These are phyloP conservation scores for Beauveria varroae DNA, from an alignment of 2,329 filamentous ascomycete species.

Conservation along the genomic window DNA sequence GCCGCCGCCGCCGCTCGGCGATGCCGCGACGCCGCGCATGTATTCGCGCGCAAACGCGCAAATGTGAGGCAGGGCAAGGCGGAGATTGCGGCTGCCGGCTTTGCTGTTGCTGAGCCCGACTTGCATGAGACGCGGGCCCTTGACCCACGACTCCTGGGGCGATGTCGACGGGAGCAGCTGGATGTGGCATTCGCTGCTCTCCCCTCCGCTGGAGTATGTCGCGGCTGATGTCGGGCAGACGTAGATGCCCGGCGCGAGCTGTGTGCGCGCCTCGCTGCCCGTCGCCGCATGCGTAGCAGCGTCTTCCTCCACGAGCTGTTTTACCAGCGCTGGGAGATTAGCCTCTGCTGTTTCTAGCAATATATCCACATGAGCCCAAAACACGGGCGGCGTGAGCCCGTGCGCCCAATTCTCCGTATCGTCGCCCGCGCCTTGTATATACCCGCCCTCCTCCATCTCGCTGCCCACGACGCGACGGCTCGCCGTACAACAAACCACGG, in stretches of 20 bases:
- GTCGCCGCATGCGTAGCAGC: slow-evolving; percentile 10
- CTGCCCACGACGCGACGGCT: slow-evolving; percentile 63
- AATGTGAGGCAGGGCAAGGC: slow-evolving; percentile 59
- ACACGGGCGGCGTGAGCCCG: slow-evolving; percentile 68
- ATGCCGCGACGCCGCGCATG: slow-evolving; percentile 18
- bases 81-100: slow-evolving; percentile 74
- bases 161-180: slow-evolving; percentile 36
- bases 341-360: slow-evolving; percentile 60
- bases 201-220: not conserved
- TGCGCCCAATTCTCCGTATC: slow-evolving; percentile 90
- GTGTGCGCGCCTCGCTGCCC: slow-evolving; percentile 14
- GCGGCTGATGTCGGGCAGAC: slow-evolving; percentile 28
- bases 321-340: slow-evolving; percentile 48
- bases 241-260: slow-evolving; percentile 29
- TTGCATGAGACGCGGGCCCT: slow-evolving; percentile 35
- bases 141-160: slow-evolving; percentile 33
- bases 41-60: slow-evolving; percentile 44
- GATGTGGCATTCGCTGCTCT: slow-evolving; percentile 29
- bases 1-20: too few relatives aligned
- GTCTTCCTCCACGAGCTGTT: slow-evolving; percentile 31
- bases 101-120: slow-evolving; percentile 67
- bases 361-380: slow-evolving; percentile 62
- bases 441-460: slow-evolving; percentile 56
- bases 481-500: slow-evolving; percentile 78
- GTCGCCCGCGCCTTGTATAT: slow-evolving; percentile 91